Evolutionary conservation across 176 grass and related monocot genomes (phyloP).

Genomic region (Juncus inflexus): DNA sequence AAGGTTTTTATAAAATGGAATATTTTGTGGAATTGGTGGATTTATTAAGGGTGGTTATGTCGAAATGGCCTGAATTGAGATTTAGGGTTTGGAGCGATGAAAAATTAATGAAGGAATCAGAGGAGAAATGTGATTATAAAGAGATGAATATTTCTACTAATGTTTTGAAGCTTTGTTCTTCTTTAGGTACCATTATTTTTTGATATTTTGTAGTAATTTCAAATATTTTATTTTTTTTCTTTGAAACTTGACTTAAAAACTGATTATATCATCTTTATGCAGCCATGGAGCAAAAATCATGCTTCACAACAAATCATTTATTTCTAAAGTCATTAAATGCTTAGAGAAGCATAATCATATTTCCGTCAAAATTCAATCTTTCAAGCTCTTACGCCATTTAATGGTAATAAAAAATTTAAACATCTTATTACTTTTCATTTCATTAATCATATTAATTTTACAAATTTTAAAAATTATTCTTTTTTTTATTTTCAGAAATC

Average conservation of each 20-base stretch:
- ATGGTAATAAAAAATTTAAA: slow-evolving; percentile 35
- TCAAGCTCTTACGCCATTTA: slow-evolving; percentile 60
- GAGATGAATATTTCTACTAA: slow-evolving; percentile 37
- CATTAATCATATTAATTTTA: neutral
- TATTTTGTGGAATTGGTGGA: slow-evolving; percentile 46
- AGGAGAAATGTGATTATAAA: slow-evolving; percentile 28
- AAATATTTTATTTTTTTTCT: no score
- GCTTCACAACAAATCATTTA: slow-evolving; percentile 49
- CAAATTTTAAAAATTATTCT: neutral
- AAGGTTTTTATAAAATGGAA: slow-evolving; percentile 38
- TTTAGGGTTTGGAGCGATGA: slow-evolving; percentile 62
- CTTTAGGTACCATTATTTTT: no score
- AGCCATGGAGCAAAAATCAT: slow-evolving; percentile 53
- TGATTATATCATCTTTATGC: slow-evolving; percentile 59
- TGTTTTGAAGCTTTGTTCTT: slow-evolving; percentile 61
- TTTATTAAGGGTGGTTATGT: slow-evolving; percentile 53
- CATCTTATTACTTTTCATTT: neutral
- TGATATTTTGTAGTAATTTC: no score
- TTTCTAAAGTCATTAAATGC: slow-evolving; percentile 34
- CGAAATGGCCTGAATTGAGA: slow-evolving; percentile 75
- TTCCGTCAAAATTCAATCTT: slow-evolving; percentile 47
- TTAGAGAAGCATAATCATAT: slow-evolving; percentile 36
- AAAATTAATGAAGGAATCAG: slow-evolving; percentile 48
- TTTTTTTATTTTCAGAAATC: slow-evolving; percentile 11
- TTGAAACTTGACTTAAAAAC: slow-evolving; percentile 9